Conservation (phyloP, 2,329 filamentous ascomycete genomes). For the Aspergillus fructus region DNA sequence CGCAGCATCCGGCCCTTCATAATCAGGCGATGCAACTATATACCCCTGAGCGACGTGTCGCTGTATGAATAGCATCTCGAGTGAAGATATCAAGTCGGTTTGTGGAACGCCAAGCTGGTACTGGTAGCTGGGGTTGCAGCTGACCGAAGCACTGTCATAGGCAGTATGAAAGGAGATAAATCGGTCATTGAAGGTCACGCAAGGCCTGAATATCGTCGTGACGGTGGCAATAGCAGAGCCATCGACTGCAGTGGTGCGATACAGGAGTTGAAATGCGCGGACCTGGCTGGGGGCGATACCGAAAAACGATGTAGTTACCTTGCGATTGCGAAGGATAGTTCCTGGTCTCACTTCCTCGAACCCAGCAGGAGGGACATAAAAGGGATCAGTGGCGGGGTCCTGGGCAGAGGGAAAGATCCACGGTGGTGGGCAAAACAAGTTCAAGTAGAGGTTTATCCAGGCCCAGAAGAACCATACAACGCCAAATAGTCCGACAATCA, state of each 20-base stretch:
- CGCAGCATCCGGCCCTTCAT: constrained; percentile 47
- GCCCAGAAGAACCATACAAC: background rate
- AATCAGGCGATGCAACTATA: constrained; percentile 50
- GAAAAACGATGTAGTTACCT: background rate
- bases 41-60: constrained; percentile 46
- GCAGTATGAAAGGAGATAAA: constrained; percentile 47
- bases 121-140: constrained; percentile 29
- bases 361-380: constrained; percentile 2
- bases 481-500: background rate
- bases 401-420: background rate
- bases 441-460: background rate
- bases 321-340: constrained; percentile 1
- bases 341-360: background rate
- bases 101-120: constrained; percentile 34
- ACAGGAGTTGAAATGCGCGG: constrained; percentile 39
- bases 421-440: background rate
- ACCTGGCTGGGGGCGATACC: constrained; percentile 22
- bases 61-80: constrained; percentile 32
- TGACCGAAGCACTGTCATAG: constrained; percentile 28
- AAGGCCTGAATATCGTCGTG: constrained; percentile 42
- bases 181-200: constrained; percentile 15
- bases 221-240: constrained; percentile 40
- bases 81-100: constrained; percentile 34
- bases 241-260: constrained; percentile 41
- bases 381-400: constrained; percentile 8